Base-by-base conservation (phyloP, 106 monocot species). In the Phalaenopsis aphrodite region DNA sequence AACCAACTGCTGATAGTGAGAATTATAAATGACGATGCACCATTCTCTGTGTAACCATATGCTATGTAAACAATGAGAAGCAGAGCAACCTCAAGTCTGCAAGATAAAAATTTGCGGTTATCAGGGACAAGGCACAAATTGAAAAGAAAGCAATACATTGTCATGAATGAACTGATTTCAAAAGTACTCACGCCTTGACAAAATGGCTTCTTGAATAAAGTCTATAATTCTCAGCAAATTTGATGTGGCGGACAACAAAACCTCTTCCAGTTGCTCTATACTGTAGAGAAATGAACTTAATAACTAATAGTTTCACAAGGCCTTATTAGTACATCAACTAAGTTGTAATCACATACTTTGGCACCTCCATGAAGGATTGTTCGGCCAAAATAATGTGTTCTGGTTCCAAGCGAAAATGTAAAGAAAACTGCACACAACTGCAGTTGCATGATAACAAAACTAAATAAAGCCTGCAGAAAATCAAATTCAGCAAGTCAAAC, bases 361-460 rank as follows among this genome's bases (percentile, higher is more conserved):
- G 98, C 98, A 82, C 98, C 98, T 74, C 98, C 98, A 89, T 99
- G 98, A 77, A 99, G 98, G 83, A 99, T 91, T 56, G 98, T 99
- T 76, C 98, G 79, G 12, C 98, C 98, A 85, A 99, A 99, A 76
- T 99, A 99, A 67, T 99, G 98, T 55, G 94, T 99, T 76, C 85
- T 87, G 43, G 98, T 99, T 83, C 98, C 98, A 83, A 99, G 90
- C 68, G 98, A 99, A 84, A 99, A 99, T 76, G 98, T 99, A 81
- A 94, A 99, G 83, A 99, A 99, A 58, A 99, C 89, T 42, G 98
- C 81, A 71, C 88, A 89, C 38, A 99, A 75, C 84, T 99, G 98
- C 19, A 99, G 88, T 77, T 99, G 98, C 98, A 99, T 94, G 3
- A 83, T 94, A 75, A 94, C 76, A 83, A 99, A 99, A 85, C 93